phyloP scores from a whole-genome alignment of 768 basidiomycete genomes.

The Pisolithus sp. region DNA sequence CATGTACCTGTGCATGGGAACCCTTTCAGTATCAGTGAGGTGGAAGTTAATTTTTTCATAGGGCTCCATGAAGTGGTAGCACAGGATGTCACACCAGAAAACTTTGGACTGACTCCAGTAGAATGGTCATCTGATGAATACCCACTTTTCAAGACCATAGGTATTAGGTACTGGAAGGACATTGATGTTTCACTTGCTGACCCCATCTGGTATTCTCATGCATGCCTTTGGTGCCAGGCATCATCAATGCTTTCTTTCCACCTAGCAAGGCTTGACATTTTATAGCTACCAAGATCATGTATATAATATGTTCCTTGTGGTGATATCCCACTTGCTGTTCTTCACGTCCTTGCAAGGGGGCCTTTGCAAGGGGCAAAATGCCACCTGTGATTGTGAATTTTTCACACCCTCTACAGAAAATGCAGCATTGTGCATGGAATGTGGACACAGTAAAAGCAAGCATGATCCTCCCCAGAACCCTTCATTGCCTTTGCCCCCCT shows the following conservation, averaged over 20 bases:
- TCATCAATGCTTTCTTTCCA: background rate
- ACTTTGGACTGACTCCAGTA: constrained; percentile 8
- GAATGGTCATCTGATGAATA: constrained; percentile 15
- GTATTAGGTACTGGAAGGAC: constrained; percentile 2
- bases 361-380: background rate
- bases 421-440: background rate
- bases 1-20: too few relatives aligned
- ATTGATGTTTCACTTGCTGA: constrained; percentile 3
- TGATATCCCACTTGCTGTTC: background rate
- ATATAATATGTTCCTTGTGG: background rate
- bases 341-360: too few relatives aligned
- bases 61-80: background rate
- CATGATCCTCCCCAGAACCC: background rate
- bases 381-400: background rate
- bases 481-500: background rate
- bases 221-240: constrained; percentile 13
- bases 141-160: constrained; percentile 7
- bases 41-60: background rate
- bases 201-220: constrained; percentile 6
- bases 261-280: background rate
- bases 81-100: constrained; percentile 1
- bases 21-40: too few relatives aligned
- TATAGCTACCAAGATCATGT: background rate
- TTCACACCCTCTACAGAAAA: background rate
- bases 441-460: background rate